Conservation (phyloP, 1,139 yeast genomes). For the Yamadazyma mexicana region DNA sequence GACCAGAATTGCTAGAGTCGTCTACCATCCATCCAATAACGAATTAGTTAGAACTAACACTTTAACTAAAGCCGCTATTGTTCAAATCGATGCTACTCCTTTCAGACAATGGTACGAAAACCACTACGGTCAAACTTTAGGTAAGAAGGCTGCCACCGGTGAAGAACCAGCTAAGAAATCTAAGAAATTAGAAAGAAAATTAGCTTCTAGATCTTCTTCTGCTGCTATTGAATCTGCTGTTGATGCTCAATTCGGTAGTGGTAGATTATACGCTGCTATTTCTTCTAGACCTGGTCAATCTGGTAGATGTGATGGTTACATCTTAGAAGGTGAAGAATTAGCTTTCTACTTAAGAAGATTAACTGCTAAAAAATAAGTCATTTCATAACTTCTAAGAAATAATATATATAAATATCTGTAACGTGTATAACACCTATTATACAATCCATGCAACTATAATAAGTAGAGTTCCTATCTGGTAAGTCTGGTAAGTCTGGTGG, state of each 20-base stretch:
- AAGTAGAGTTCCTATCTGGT: neutral
- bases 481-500: too few relatives aligned
- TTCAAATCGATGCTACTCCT: conserved; percentile 99
- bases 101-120: conserved; percentile 99
- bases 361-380: conserved; percentile 92
- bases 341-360: conserved; percentile 99
- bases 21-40: conserved; percentile 99
- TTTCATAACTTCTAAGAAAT: conserved; percentile 8
- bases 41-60: conserved; percentile 99
- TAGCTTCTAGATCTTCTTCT: conserved; percentile 84
- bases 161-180: conserved; percentile 63
- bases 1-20: conserved; percentile 98
- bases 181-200: conserved; percentile 84
- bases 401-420: conserved; percentile 14
- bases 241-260: conserved; percentile 95
- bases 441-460: neutral
- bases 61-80: conserved; percentile 97
- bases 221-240: conserved; percentile 89
- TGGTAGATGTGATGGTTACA: conserved; percentile 99
- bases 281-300: conserved; percentile 99
- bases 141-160: conserved; percentile 62
- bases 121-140: conserved; percentile 93
- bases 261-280: conserved; percentile 97
- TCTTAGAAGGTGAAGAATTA: conserved; percentile 99
- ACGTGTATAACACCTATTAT: conserved; percentile 7